phyloP scores from a whole-genome alignment of 2,329 filamentous ascomycete species.

The Colletotrichum endophyticum region DNA sequence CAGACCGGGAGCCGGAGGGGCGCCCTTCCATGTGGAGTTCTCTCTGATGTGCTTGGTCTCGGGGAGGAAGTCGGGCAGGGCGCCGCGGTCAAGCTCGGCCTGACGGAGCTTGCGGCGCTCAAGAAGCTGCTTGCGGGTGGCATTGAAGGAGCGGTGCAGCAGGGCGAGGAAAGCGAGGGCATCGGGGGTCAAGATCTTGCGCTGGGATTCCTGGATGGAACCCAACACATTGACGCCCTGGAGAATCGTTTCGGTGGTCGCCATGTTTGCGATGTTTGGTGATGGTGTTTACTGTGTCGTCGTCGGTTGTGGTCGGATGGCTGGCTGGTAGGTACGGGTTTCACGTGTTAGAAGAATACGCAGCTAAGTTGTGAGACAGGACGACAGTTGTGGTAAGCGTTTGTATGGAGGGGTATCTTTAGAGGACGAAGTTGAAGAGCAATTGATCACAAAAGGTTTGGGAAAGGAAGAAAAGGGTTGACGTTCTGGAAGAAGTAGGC shows the following conservation, averaged over 20 bases:
- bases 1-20: conserved; percentile 87
- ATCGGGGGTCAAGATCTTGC: conserved; percentile 90
- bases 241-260: conserved; percentile 70
- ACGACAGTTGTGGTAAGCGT: not conserved
- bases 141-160: conserved; percentile 93
- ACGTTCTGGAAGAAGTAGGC: conserved; percentile 5
- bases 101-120: conserved; percentile 87
- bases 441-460: not conserved
- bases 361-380: conserved; percentile 1
- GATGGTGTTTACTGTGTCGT: not conserved
- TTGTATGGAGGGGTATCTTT: not conserved
- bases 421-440: not conserved
- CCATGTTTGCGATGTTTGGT: conserved; percentile 54
- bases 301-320: not conserved
- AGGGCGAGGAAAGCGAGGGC: conserved; percentile 92
- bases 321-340: not conserved
- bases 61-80: conserved; percentile 90
- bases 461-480: not conserved
- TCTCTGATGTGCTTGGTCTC: conserved; percentile 97
- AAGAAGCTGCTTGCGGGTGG: conserved; percentile 84
- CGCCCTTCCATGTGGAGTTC: conserved; percentile 91
- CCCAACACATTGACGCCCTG: conserved; percentile 65
- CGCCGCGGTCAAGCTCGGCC: conserved; percentile 89
- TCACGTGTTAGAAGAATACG: conserved; percentile 14
- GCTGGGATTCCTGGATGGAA: conserved; percentile 75